Conservation (phyloP, 2,329 filamentous ascomycete genomes). For the Microdochium trichocladiopsis region DNA sequence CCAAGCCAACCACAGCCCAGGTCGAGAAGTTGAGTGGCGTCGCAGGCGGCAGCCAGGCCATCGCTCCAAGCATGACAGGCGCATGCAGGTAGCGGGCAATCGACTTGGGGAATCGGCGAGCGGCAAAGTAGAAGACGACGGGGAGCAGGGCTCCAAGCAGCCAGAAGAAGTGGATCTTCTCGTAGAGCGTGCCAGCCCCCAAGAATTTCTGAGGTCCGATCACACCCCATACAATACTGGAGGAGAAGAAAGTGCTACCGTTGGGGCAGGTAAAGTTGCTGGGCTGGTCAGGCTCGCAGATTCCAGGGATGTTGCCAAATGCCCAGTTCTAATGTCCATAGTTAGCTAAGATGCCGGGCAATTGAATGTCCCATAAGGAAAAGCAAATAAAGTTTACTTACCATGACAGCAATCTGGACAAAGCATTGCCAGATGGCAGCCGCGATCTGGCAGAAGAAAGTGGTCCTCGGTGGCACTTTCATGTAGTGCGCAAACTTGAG, state of each 20-base stretch:
- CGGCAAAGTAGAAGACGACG: constrained; percentile 34
- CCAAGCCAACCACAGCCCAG: constrained; percentile 49
- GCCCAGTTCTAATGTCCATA: constrained; percentile 27
- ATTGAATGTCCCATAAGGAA: too few relatives aligned
- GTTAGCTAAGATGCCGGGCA: too few relatives aligned
- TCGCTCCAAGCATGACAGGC: constrained; percentile 50
- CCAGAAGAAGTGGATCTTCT: constrained; percentile 45
- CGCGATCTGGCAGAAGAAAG: constrained; percentile 42
- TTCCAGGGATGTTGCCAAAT: constrained; percentile 33
- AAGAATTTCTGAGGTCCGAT: constrained; percentile 51
- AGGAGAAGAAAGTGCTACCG: constrained; percentile 38
- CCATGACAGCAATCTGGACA: constrained; percentile 38
- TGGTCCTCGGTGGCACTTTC: constrained; percentile 35
- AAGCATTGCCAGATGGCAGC: constrained; percentile 40
- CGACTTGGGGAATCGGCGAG: constrained; percentile 31
- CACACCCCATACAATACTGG: constrained; percentile 48
- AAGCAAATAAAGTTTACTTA: too few relatives aligned
- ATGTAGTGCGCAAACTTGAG: constrained; percentile 30
- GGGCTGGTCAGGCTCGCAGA: constrained; percentile 32
- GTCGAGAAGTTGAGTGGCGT: constrained; percentile 51
- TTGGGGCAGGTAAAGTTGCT: constrained; percentile 35
- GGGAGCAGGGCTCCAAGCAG: constrained; percentile 42
- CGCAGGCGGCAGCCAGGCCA: constrained; percentile 47
- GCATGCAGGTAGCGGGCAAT: constrained; percentile 44
- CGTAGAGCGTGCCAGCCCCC: constrained; percentile 42